Conservation (phyloP, 164 flowering plant genomes). For the Stephania yunnanensis region DNA sequence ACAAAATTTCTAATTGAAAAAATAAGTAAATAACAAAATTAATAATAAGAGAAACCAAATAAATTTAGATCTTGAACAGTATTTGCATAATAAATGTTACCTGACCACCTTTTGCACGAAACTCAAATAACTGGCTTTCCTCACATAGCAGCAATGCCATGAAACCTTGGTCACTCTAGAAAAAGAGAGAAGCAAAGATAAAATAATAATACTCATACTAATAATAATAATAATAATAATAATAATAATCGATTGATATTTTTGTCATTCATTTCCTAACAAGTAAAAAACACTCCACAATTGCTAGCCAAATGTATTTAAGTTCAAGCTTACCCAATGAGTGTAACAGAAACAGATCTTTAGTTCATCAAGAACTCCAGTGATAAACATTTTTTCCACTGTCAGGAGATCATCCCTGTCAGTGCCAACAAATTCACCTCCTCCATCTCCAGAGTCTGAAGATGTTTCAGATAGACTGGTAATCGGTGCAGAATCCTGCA, state of each 20-base stretch:
- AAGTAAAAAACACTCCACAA: not conserved
- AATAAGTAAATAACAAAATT: slow-evolving; percentile 2
- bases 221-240: too few relatives aligned
- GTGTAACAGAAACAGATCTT: slow-evolving; percentile 65
- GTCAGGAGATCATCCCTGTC: slow-evolving; percentile 24
- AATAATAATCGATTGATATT: not conserved
- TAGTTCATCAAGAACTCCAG: slow-evolving; percentile 86
- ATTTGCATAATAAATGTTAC: slow-evolving; percentile 27
- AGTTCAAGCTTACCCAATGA: slow-evolving; percentile 33
- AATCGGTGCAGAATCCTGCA: slow-evolving; percentile 69
- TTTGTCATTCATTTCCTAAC: not conserved
- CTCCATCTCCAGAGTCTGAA: slow-evolving; percentile 55
- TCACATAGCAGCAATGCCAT: slow-evolving; percentile 56
- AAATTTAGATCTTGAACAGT: not conserved
- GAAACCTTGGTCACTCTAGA: slow-evolving; percentile 44
- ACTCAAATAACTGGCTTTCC: slow-evolving; percentile 73
- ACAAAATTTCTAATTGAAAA: not conserved
- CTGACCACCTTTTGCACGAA: slow-evolving; percentile 95
- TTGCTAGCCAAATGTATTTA: not conserved
- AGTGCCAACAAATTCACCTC: slow-evolving; percentile 24
- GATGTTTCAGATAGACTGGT: slow-evolving; percentile 65
- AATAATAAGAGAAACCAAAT: not conserved
- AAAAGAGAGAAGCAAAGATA: slow-evolving; percentile 3
- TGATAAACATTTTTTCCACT: slow-evolving; percentile 56
- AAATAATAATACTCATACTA: too few relatives aligned